A percentile compares a stretch with the other conserved stretches of the same genome.
phyloP scores from a whole-genome alignment of 192 early-diverging fungal genomes.

The Coemansia sp. region DNA sequence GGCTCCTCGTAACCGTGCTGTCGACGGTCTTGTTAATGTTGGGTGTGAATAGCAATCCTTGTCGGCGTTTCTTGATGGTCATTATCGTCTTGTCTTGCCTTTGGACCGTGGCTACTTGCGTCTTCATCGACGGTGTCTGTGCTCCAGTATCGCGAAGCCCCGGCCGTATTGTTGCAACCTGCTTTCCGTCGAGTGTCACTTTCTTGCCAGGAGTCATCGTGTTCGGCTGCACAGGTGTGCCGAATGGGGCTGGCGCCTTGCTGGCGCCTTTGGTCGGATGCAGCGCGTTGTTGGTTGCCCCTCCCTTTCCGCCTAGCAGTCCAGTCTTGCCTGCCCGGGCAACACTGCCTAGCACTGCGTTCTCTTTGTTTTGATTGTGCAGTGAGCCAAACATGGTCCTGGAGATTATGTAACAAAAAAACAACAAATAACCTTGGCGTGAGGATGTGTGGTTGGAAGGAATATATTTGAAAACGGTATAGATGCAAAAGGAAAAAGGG shows the following conservation, averaged over 20 bases:
- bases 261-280: constrained; percentile 3
- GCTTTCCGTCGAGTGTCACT: constrained; percentile 8
- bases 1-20: not conserved
- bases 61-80: constrained; percentile 15
- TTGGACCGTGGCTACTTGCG: not conserved
- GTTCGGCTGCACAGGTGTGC: constrained; percentile 19
- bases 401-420: too few species aligned
- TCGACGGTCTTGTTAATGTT: not conserved
- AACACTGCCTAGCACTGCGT: constrained; percentile 27
- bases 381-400: constrained; percentile 35
- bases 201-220: constrained; percentile 32
- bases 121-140: constrained; percentile 28
- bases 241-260: constrained; percentile 14
- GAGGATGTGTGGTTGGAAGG: too few species aligned
- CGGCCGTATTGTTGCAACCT: constrained; percentile 6
- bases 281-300: not conserved
- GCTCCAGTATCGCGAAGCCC: constrained; percentile 26
- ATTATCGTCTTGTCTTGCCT: not conserved
- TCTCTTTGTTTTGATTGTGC: constrained; percentile 46
- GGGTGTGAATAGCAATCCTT: constrained; percentile 31
- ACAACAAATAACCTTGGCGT: too few species aligned
- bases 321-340: constrained; percentile 29
- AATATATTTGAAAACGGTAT: too few species aligned
- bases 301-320: constrained; percentile 19
- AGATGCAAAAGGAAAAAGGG: too few species aligned